Evolutionary conservation across 2,329 filamentous ascomycete genomes (phyloP), one percentile per base, ranked within the genome.

Genomic region (Cytospora chrysosperma): DNA sequence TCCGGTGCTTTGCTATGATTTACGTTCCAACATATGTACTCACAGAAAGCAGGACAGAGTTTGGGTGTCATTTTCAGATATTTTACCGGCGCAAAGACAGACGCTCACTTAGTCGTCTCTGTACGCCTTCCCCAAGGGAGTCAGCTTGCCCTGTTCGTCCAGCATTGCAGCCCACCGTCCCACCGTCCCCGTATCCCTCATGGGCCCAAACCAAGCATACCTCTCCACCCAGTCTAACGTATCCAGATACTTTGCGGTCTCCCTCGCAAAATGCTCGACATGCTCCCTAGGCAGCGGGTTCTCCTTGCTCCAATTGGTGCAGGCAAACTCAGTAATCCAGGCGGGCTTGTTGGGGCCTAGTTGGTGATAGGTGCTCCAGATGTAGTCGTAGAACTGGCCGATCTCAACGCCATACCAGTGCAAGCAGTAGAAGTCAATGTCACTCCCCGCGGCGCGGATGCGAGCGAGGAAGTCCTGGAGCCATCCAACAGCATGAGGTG

Each of bases 281-380:
- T 67, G 62, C 28, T 65, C 68, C 53, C 53, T 62, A 1, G 63
- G 61, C 43, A 70, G 21, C 27, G 69, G 69, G 8, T 64, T 53
- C 34, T 67, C 66, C 6, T 56, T 58, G 43, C 60, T 66, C 68
- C 69, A 69, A 28, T 70, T 70, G 12, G 69, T 70, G 12, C 65
- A 62, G 10, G 69, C 68, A 27, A 63, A 70, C 65, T 70, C 69
- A 15, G 69, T 70, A 21, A 70, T 65, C 69, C 69, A 70, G 0
- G 61, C 68, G 1, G 67, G 67, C 59, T 61, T 65, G 9, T 67
- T 62, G 3, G 69, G 62, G 2, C 69, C 69, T 3, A 70, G 65
- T 63, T 69, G 68, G 52, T 70, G 66, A 28, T 70, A 53, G 15
- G 64, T 62, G 8, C 61, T 64, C 69, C 69, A 70, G 49, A 70